phyloP scores from a whole-genome alignment of 805 yeast genomes.

The Maudiozyma pseudohumilis region DNA sequence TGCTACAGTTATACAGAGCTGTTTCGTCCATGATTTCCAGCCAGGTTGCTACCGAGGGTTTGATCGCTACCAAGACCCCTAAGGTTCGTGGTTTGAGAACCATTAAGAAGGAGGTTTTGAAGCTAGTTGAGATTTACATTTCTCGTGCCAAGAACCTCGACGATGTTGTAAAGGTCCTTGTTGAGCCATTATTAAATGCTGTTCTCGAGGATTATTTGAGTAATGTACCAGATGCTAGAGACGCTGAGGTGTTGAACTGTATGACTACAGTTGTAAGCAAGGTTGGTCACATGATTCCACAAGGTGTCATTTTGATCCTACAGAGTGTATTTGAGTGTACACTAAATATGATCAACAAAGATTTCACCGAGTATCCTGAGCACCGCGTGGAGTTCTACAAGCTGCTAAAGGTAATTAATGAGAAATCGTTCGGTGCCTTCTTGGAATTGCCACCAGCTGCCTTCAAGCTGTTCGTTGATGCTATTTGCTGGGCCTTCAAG shows the following conservation, averaged over 20 bases:
- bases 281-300: slow-evolving; percentile 81
- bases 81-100: slow-evolving; percentile 92
- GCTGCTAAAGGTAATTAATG: slow-evolving; percentile 75
- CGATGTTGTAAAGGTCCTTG: slow-evolving; percentile 72
- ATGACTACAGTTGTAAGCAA: slow-evolving; percentile 81
- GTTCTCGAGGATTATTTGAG: slow-evolving; percentile 81
- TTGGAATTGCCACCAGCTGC: slow-evolving; percentile 85
- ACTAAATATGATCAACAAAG: slow-evolving; percentile 88
- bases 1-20: slow-evolving; percentile 82
- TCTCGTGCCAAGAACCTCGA: slow-evolving; percentile 78
- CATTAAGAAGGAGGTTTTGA: slow-evolving; percentile 86
- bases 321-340: slow-evolving; percentile 93
- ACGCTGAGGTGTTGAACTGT: slow-evolving; percentile 93
- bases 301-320: slow-evolving; percentile 75
- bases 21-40: slow-evolving; percentile 79
- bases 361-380: slow-evolving; percentile 94
- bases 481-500: slow-evolving; percentile 96
- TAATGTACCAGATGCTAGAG: slow-evolving; percentile 93
- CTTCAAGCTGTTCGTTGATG: slow-evolving; percentile 82
- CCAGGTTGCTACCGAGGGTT: slow-evolving; percentile 69
- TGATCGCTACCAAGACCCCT: slow-evolving; percentile 89
- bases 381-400: slow-evolving; percentile 95
- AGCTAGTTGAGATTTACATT: slow-evolving; percentile 79
- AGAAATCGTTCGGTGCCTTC: slow-evolving; percentile 76
- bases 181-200: slow-evolving; percentile 73